phyloP scores from a whole-genome alignment of 2,329 filamentous ascomycete species.

The Tolypocladium tropicale region DNA sequence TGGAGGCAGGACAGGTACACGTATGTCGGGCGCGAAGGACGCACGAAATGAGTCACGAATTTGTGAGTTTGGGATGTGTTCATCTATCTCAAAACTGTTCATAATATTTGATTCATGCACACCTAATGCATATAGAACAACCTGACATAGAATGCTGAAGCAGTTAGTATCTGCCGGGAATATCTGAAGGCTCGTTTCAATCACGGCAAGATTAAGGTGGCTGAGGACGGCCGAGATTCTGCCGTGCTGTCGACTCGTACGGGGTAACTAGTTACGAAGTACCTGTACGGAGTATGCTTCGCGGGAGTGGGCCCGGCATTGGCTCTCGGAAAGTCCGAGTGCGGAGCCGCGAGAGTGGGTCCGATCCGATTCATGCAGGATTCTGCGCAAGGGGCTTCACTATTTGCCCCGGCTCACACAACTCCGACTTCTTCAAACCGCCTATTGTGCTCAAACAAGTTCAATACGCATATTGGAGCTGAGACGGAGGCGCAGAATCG shows the following conservation, averaged over 20 bases:
- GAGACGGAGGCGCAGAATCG: not conserved
- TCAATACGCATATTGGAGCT: not conserved
- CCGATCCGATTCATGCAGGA: not conserved
- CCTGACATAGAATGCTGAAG: no score
- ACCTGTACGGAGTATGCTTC: no score
- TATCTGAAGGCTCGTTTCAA: no score
- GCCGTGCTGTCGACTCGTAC: no score
- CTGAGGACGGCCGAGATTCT: no score
- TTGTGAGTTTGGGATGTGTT: not conserved
- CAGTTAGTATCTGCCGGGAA: no score
- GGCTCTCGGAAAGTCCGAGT: not conserved
- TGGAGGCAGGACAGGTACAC: conserved; percentile 5
- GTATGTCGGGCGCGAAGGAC: conserved; percentile 1
- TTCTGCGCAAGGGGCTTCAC: not conserved
- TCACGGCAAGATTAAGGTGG: no score
- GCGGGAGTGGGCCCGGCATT: not conserved
- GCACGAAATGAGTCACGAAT: not conserved
- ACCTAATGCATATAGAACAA: no score
- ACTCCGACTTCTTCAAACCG: not conserved
- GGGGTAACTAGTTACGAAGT: no score
- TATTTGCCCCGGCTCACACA: not conserved
- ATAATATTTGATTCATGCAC: no score
- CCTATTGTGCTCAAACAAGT: not conserved
- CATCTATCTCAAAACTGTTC: not conserved
- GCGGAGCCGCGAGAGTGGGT: not conserved